Conservation (phyloP, 1,139 yeast species). For the Casaregolazyma lundiana region DNA sequence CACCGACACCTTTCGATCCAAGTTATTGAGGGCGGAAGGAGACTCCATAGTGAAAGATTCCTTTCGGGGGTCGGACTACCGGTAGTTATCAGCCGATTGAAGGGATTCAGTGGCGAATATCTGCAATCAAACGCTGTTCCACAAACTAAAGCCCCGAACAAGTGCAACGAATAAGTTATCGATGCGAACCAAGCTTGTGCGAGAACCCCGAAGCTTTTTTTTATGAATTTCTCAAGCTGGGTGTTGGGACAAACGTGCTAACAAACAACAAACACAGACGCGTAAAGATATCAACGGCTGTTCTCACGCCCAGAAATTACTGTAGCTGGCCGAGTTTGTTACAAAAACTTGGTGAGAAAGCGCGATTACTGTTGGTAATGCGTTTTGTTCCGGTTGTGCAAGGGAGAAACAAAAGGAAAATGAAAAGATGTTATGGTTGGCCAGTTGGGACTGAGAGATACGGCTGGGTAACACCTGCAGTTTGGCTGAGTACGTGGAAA, state of each 20-base stretch:
- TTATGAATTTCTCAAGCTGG: background rate
- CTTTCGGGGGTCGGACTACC: too few relatives aligned
- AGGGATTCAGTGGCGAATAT: background rate
- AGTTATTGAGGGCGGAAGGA: background rate
- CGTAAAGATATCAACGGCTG: background rate
- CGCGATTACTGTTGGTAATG: background rate
- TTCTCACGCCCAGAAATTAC: background rate
- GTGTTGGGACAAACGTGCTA: background rate
- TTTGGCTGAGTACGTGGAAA: too few relatives aligned
- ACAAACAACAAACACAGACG: slow-evolving; percentile 1
- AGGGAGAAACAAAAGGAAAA: slow-evolving; percentile 4
- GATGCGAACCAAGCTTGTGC: too few relatives aligned
- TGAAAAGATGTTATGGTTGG: slow-evolving; percentile 1
- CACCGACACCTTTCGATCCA: background rate
- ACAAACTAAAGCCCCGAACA: background rate
- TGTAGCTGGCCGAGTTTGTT: background rate
- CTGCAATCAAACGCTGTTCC: background rate
- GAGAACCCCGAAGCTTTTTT: too few relatives aligned
- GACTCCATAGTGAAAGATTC: slow-evolving; percentile 3
- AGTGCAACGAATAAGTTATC: too few relatives aligned
- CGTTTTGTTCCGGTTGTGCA: background rate
- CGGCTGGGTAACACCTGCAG: background rate
- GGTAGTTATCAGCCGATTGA: background rate
- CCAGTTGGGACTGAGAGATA: slow-evolving; percentile 3
- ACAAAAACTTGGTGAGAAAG: background rate